These are phyloP conservation scores for Exidia glandulosa DNA, from an alignment of 768 basidiomycete genomes.

Conservation along the genomic window DNA sequence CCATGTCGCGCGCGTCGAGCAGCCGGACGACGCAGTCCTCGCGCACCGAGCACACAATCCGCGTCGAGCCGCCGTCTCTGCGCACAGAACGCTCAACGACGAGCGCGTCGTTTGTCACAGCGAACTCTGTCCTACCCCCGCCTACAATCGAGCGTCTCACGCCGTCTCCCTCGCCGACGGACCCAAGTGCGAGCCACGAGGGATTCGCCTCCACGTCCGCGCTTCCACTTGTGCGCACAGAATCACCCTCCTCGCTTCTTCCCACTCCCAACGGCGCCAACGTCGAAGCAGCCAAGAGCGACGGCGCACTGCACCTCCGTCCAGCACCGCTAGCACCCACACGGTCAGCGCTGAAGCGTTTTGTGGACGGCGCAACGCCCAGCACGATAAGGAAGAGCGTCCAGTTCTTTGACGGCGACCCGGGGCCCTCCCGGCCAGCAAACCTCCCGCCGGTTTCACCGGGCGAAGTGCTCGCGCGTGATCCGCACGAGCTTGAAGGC, in stretches of 20 bases:
- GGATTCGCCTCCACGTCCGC: not conserved
- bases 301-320: not conserved
- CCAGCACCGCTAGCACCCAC: not conserved
- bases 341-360: not conserved
- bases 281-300: not conserved
- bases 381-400: constrained; percentile 10
- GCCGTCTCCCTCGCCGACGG: not conserved
- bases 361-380: constrained; percentile 12
- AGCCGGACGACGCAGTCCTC: constrained; percentile 15
- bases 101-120: not conserved
- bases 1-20: constrained; percentile 17
- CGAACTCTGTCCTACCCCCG: constrained; percentile 1
- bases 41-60: not conserved
- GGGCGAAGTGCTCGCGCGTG: constrained; percentile 52
- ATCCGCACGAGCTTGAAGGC: constrained; percentile 40
- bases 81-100: not conserved
- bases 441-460: constrained; percentile 39
- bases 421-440: not conserved
- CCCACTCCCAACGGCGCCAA: not conserved
- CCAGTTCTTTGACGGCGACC: constrained; percentile 10
- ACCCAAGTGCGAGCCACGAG: not conserved
- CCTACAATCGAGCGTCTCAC: not conserved
- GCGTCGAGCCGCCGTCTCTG: not conserved
- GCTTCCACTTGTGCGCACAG: not conserved
- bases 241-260: not conserved